A percentile compares a stretch with the other conserved stretches of the same genome.
Conservation (phyloP, 169 alveolate genomes). For the Blepharisma undulans region DNA sequence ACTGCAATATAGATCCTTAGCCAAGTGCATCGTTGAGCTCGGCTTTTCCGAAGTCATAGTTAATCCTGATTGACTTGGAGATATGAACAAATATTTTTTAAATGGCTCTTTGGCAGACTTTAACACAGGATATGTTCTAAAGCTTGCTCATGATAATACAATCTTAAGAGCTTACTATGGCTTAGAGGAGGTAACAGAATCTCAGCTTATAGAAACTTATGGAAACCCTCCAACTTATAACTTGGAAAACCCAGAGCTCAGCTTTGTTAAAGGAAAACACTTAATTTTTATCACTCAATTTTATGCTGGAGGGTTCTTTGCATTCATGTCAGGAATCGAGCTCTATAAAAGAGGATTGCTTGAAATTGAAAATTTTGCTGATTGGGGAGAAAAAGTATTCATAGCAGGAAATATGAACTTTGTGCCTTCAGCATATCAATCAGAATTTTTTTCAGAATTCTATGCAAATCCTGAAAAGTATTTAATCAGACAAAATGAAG, state of each 20-base stretch:
- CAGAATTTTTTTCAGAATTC: constrained; percentile 24
- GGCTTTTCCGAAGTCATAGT: neutral
- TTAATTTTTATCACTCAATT: constrained; percentile 1
- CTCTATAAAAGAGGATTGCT: neutral
- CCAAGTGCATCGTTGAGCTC: neutral
- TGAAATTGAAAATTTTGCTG: neutral
- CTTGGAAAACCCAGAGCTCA: neutral
- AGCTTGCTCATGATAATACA: neutral
- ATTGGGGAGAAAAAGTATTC: neutral
- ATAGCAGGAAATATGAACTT: neutral
- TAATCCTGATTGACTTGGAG: neutral
- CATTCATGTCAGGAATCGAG: constrained; percentile 2
- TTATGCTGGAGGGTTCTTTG: neutral
- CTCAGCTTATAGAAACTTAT: neutral
- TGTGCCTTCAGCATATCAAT: neutral
- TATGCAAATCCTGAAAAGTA: neutral
- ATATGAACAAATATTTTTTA: neutral
- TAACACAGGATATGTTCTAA: neutral
- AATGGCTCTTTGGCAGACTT: constrained; percentile 7
- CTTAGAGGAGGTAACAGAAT: neutral
- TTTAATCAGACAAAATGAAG: neutral
- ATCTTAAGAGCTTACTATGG: constrained; percentile 22
- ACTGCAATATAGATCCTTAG: constrained; percentile 11
- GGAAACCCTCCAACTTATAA: neutral
- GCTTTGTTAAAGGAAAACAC: neutral